phyloP scores from a whole-genome alignment of 495 filamentous ascomycete species.

The Penicillium pulvis region DNA sequence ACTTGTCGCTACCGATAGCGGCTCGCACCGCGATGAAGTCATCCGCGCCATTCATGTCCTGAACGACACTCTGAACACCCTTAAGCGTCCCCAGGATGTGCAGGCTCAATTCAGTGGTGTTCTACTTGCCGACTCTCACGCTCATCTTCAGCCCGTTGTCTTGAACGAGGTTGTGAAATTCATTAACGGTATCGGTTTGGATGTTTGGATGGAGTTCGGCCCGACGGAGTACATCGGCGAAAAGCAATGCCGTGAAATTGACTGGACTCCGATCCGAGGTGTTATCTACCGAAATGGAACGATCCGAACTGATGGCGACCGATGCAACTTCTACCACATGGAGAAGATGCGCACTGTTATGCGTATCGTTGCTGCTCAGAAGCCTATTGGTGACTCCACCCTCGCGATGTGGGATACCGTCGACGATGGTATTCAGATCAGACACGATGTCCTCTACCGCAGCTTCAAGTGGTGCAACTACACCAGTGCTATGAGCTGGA shows the following conservation, averaged over 20 bases:
- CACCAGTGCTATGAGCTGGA: conserved; percentile 9
- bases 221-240: conserved; percentile 2
- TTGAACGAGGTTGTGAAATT: conserved; percentile 9
- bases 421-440: conserved; percentile 1
- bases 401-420: conserved; percentile 11
- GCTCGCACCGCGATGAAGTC: conserved; percentile 8
- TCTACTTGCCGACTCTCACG: not conserved
- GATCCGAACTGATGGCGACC: conserved; percentile 4
- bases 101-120: conserved; percentile 3
- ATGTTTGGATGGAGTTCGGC: conserved; percentile 11
- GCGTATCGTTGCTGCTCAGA: conserved; percentile 4
- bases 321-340: conserved; percentile 6
- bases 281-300: conserved; percentile 5
- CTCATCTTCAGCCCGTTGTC: conserved; percentile 6
- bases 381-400: conserved; percentile 4
- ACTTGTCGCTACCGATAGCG: conserved; percentile 5
- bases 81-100: conserved; percentile 4
- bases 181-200: conserved; percentile 4
- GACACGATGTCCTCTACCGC: conserved; percentile 6
- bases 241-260: conserved; percentile 9
- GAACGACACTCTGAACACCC: not conserved
- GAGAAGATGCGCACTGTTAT: conserved; percentile 10
- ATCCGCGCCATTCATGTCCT: conserved; percentile 6
- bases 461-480: conserved; percentile 9
- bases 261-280: conserved; percentile 7